Conservation (phyloP, 805 yeast genomes). For the Sugiyamaella floridensis region DNA sequence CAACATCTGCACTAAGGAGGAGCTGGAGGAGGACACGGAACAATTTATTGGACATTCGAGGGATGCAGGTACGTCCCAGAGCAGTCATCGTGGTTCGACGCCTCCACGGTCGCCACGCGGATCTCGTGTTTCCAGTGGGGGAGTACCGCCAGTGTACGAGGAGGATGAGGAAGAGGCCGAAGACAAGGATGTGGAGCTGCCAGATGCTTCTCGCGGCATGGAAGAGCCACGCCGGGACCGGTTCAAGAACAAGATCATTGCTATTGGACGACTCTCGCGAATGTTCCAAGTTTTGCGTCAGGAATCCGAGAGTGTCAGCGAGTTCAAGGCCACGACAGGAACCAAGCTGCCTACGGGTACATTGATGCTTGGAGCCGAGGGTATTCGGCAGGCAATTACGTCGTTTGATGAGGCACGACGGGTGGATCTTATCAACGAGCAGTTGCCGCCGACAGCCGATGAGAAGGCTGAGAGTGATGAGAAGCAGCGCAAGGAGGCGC, state of each 20-base stretch:
- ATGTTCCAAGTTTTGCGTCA: constrained; percentile 85
- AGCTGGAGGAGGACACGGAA: constrained; percentile 56
- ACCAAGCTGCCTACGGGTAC: constrained; percentile 85
- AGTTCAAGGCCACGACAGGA: constrained; percentile 62
- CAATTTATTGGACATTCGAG: not conserved
- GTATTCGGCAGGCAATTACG: constrained; percentile 58
- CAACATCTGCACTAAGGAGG: constrained; percentile 94
- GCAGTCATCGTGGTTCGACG: not conserved
- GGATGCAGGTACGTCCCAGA: not conserved
- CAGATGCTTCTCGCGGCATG: constrained; percentile 9
- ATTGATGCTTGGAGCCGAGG: constrained; percentile 74
- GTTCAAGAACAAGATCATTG: constrained; percentile 79
- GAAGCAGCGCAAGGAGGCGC: constrained; percentile 37
- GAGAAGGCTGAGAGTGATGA: constrained; percentile 43
- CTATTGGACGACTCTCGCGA: constrained; percentile 92
- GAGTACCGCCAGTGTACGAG: not conserved
- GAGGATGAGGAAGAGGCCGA: not conserved
- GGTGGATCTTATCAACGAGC: constrained; percentile 79
- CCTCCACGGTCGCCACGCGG: constrained; percentile 5
- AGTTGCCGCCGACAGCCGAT: constrained; percentile 72
- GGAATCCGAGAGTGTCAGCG: constrained; percentile 79
- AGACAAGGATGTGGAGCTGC: constrained; percentile 18
- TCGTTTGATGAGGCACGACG: constrained; percentile 77
- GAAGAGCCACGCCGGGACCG: constrained; percentile 36
- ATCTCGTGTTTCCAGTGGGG: not conserved